Evolutionary conservation across 805 yeast genomes (phyloP), one percentile per base, ranked within the genome.

Genomic region (Hanseniaspora lachancei): DNA sequence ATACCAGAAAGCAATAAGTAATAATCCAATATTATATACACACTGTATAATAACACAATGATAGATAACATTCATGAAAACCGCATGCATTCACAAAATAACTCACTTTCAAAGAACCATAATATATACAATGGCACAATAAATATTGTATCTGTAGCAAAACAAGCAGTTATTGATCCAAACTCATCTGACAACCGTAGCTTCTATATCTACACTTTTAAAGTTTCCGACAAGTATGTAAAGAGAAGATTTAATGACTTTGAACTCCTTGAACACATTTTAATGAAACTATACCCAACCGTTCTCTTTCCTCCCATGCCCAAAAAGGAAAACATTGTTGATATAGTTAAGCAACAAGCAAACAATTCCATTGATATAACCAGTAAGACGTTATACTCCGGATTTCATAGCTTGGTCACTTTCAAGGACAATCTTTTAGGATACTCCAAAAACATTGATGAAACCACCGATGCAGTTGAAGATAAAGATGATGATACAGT

Each of bases 271-370:
- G 72, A 96, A 54, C 80, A 76, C 46, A 77, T 83, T 3, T 74
- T 93, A 27, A 72, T 80, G 5, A 81, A 81, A 62, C 70, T 86
- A 35, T 89, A 86, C 62, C 97, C 97, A 1, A 80, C 91, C 40
- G 70, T 81, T 6, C 75, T 93, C 4, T 77, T 93, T 1, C 97
- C 98, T 2, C 95, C 97, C 0, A 87, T 93, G n/a, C 98, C 98
- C 0, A 86, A 82, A 71, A 85, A 85, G 66, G 89, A 85, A 58
- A 60, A 65, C 10, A 58, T 68, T 6, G 68, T 53, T 27, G 56
- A 53, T 15, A 46, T 53, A 15, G 50, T 53, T 10, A 53, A 53
- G 41, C 56, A 53, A n/a, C 56, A 53, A 46, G 56, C 56, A 18
- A 53, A 38, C 34, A 53, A 46, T 18, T 53, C 56, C 16, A 38